phyloP scores from a whole-genome alignment of 306 rosid genomes.

The Cucurbita moschata region DNA sequence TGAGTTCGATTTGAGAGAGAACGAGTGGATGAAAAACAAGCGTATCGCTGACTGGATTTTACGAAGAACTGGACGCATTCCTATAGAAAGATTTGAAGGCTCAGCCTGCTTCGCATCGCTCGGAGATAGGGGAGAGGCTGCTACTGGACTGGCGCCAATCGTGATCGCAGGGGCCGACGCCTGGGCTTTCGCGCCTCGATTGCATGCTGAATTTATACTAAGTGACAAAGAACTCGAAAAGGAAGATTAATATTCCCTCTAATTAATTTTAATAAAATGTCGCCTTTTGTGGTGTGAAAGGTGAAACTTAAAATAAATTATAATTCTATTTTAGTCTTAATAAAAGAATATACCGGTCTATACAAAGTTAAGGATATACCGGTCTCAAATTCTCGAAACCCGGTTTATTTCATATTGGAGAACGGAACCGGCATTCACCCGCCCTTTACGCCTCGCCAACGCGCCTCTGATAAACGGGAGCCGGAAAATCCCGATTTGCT shows the following conservation, averaged over 20 bases:
- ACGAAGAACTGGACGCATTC: slow-evolving; percentile 28
- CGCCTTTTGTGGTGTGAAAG: too few species aligned
- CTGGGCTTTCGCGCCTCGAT: neutral
- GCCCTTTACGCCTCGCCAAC: neutral
- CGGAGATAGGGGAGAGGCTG: neutral
- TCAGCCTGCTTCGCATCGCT: neutral
- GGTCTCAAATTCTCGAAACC: too few species aligned
- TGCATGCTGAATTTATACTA: too few species aligned
- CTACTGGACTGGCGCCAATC: neutral
- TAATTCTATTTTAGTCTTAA: too few species aligned
- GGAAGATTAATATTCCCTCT: too few species aligned
- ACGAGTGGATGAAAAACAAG: slow-evolving; percentile 18
- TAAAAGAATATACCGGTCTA: too few species aligned
- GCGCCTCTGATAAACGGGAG: neutral
- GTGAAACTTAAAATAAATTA: too few species aligned
- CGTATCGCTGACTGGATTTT: slow-evolving; percentile 26
- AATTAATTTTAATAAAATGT: too few species aligned
- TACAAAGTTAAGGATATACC: too few species aligned
- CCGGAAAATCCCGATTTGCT: neutral
- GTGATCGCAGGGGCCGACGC: neutral
- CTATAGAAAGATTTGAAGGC: neutral
- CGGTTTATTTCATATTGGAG: too few species aligned
- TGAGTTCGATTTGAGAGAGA: neutral
- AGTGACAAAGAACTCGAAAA: too few species aligned
- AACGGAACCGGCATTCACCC: too few species aligned